These are phyloP conservation scores for Rubus parviflorus DNA, from an alignment of 306 rosid species.

Conservation along the genomic window DNA sequence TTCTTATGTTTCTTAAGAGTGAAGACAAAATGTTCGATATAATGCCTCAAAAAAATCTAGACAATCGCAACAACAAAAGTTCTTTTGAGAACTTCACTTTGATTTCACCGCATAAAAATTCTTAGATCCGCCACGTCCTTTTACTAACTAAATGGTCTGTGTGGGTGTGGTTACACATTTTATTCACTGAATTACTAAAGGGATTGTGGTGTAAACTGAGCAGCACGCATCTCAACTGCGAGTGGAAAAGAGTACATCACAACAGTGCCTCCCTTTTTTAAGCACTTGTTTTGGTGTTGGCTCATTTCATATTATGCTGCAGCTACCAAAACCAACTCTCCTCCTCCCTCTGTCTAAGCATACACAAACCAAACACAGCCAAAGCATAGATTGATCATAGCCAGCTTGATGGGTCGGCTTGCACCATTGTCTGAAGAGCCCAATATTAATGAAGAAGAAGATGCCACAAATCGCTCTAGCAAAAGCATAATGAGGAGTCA, in stretches of 20 bases:
- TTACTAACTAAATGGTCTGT: too few relatives aligned
- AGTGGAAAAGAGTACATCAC: neutral
- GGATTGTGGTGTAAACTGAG: neutral
- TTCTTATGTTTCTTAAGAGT: too few relatives aligned
- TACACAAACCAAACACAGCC: neutral
- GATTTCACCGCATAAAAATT: too few relatives aligned
- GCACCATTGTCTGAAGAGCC: constrained; percentile 92
- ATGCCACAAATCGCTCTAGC: constrained; percentile 29
- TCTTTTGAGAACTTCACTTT: too few relatives aligned
- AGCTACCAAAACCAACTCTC: constrained; percentile 6
- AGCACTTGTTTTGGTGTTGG: neutral
- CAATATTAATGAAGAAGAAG: constrained; percentile 53
- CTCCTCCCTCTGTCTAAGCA: neutral
- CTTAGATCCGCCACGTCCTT: too few relatives aligned
- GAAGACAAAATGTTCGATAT: neutral
- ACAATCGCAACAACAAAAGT: too few relatives aligned
- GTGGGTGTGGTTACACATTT: too few relatives aligned
- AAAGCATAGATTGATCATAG: neutral
- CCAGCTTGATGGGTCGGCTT: constrained; percentile 53
- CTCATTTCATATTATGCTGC: constrained; percentile 7
- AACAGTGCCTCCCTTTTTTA: constrained; percentile 2
- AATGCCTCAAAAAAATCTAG: neutral
- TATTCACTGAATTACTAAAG: too few relatives aligned
- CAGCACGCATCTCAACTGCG: constrained; percentile 32
- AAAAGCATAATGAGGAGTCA: constrained; percentile 44